Base-by-base conservation (phyloP, 768 basidiomycete genomes). In the Rhizopogon roseolus region DNA sequence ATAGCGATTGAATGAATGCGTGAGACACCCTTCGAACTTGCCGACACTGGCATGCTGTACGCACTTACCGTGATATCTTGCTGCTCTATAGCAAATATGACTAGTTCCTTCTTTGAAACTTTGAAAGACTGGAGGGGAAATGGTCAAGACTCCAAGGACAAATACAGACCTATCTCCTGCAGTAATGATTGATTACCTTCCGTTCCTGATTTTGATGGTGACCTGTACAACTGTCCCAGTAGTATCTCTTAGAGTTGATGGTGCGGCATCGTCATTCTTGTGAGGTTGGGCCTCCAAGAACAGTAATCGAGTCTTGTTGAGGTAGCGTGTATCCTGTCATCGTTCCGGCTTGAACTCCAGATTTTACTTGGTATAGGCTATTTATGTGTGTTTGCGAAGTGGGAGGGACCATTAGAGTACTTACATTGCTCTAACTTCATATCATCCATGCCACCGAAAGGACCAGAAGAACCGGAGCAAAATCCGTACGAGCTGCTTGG, bases 401-500 rank as follows among this genome's bases (percentile, higher is more conserved):
- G 22, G 22, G 22, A 22, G 22, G 22, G 22, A 22, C 22, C 22
- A 22, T 22, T 3, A 22, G 22, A 22, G 22, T 22, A n/a, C 22
- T 1, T 22, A 29, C 29, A 4, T 29, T 29, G 29, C 29, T 29
- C 6, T 29, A 29, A 5, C 29, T 29, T 29, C 9, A 46, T 40
- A 4, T 22, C 10, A 37, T 34, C 36, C 53, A 67, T 70, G 68
- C 52, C 63, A 19, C 66, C 66, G 3, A 44, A 60, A 51, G 51
- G 51, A 6, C 55, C 67, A 2, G 41, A 70, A 27, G 84, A 81
- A n/a, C 78, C 83, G 34, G 86, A 88, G 53, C 66, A 74, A 27
- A 84, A 86, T 61, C 82, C 91, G 0, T 93, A 93, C 64, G 86
- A 90, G 50, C 72, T 91, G 0, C 73, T 93, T 1, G 79, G 74